Conservation (phyloP, 2,329 filamentous ascomycete species). For the Verruconis gallopava region DNA sequence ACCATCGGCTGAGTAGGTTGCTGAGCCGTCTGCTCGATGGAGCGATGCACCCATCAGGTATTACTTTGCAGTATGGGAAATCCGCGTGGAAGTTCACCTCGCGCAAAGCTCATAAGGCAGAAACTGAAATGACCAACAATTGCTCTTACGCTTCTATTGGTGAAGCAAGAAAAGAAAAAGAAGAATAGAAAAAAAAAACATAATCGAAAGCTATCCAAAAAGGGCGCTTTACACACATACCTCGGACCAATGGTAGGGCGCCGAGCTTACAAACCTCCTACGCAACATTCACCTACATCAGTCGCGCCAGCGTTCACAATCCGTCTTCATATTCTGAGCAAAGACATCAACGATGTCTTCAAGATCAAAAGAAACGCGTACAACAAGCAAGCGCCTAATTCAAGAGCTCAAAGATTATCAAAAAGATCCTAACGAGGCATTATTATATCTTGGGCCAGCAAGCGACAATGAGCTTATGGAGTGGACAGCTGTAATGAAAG, state of each 20-base stretch:
- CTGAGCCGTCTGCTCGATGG: constrained; percentile 65
- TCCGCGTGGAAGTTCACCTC: too few relatives aligned
- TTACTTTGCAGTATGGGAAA: too few relatives aligned
- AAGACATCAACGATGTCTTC: too few relatives aligned
- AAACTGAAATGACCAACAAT: too few relatives aligned
- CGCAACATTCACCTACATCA: not conserved
- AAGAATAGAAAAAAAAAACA: too few relatives aligned
- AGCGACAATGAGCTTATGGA: constrained; percentile 44
- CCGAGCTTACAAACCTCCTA: not conserved
- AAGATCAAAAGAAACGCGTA: constrained; percentile 11
- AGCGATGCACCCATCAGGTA: constrained; percentile 25
- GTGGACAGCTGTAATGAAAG: constrained; percentile 49
- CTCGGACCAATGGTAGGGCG: too few relatives aligned
- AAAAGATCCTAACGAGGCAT: constrained; percentile 41
- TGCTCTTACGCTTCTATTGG: too few relatives aligned
- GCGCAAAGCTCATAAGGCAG: too few relatives aligned
- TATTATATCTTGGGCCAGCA: constrained; percentile 43
- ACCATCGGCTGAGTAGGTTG: constrained; percentile 59
- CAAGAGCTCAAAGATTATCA: constrained; percentile 48
- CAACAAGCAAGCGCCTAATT: constrained; percentile 45
- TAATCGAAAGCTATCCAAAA: too few relatives aligned
- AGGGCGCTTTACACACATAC: too few relatives aligned
- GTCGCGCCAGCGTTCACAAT: not conserved
- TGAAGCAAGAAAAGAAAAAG: too few relatives aligned
- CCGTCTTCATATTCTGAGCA: too few relatives aligned